phyloP scores from a whole-genome alignment of 305 asterid genomes.

The Lippia alba region DNA sequence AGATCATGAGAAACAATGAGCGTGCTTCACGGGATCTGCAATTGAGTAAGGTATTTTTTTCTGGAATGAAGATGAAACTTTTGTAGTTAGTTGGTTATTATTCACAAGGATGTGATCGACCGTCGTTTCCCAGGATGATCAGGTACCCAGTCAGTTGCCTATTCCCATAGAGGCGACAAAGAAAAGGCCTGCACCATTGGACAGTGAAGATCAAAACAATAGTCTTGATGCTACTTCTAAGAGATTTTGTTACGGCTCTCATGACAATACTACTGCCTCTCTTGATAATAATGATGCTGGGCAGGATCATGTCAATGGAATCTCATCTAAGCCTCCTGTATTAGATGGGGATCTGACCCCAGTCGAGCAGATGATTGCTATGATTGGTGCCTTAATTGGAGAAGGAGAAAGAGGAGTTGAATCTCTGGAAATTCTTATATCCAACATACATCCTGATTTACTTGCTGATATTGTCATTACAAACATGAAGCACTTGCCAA shows the following conservation, averaged over 20 bases:
- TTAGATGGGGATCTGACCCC: conserved; percentile 66
- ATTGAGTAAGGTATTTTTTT: conserved; percentile 65
- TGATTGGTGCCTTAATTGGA: conserved; percentile 95
- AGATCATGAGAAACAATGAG: conserved; percentile 79
- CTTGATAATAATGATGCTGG: conserved; percentile 56
- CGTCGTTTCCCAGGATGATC: conserved; percentile 68
- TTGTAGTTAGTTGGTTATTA: conserved; percentile 26
- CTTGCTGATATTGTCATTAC: conserved; percentile 97
- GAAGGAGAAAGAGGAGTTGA: conserved; percentile 97
- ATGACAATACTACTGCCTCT: conserved; percentile 44
- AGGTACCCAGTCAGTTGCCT: conserved; percentile 54
- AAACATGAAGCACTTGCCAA: conserved; percentile 94
- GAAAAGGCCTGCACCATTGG: conserved; percentile 70
- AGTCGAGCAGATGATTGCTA: conserved; percentile 87
- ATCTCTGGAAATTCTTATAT: conserved; percentile 85
- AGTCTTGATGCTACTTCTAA: conserved; percentile 54
- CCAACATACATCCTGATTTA: conserved; percentile 89
- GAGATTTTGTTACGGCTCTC: conserved; percentile 65
- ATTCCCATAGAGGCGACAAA: conserved; percentile 61
- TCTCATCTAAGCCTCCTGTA: conserved; percentile 54
- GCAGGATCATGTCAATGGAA: conserved; percentile 66
- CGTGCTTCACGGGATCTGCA: conserved; percentile 85
- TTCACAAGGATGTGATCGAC: conserved; percentile 18
- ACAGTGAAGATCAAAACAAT: conserved; percentile 61
- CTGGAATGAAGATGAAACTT: conserved; percentile 25